Evolutionary conservation across 1,139 yeast genomes (phyloP).

Genomic region (Hansenula lynferdii): DNA sequence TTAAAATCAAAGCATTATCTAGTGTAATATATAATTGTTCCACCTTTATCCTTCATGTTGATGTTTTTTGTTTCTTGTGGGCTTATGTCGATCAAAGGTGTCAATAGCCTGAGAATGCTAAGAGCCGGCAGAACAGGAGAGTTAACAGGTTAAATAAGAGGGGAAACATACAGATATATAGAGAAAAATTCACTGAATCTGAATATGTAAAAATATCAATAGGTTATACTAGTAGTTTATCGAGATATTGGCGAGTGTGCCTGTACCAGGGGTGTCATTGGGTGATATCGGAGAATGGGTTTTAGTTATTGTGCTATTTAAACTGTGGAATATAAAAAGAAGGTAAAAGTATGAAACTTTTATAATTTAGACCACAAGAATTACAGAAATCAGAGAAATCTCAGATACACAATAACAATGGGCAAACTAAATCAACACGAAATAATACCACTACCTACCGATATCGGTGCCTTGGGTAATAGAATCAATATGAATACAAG

Average conservation of each 20-base stretch:
- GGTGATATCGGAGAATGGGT: background rate
- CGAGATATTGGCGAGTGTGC: background rate
- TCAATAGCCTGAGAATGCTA: too few relatives aligned
- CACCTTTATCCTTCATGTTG: too few relatives aligned
- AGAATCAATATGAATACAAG: slow-evolving; percentile 70
- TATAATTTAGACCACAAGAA: background rate
- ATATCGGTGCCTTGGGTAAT: slow-evolving; percentile 78
- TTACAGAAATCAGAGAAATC: background rate
- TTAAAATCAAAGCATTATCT: too few relatives aligned
- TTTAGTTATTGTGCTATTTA: background rate
- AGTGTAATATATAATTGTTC: too few relatives aligned
- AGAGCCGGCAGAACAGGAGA: too few relatives aligned
- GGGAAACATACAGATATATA: too few relatives aligned
- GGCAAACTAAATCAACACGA: slow-evolving; percentile 46
- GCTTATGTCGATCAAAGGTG: background rate
- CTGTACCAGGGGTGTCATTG: background rate
- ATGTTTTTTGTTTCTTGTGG: background rate
- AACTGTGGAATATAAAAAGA: background rate
- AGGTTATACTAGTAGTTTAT: too few relatives aligned
- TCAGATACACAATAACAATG: slow-evolving; percentile 4
- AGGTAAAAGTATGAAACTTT: background rate
- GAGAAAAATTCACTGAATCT: too few relatives aligned
- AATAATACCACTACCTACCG: slow-evolving; percentile 66
- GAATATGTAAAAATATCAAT: too few relatives aligned
- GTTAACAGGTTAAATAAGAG: too few relatives aligned